Evolutionary conservation across 805 yeast species (phyloP), one percentile per base, ranked within the genome.

Genomic region (Yueomyces sinensis): DNA sequence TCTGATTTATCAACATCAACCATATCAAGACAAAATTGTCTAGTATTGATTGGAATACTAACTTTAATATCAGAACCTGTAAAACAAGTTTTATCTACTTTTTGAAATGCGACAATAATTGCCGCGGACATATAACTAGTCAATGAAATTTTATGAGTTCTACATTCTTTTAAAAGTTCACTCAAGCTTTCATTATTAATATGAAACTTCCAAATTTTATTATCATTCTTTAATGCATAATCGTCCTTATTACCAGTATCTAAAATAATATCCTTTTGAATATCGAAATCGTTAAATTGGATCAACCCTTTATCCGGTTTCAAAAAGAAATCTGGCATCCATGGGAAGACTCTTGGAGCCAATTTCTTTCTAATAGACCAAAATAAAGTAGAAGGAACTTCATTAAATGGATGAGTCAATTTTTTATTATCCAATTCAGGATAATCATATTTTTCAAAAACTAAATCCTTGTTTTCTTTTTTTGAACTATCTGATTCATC

Each of bases 41-140:
- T 28, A 4, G 39, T 31, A 27, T 36, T 36, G 19, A 39, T 36
- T 13, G 41, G 41, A 4, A 39, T 16, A 23, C 33, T 30, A 3
- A 44, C 35, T 15, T 36, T 44, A 9, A 44, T 13, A 14, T 20
- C 17, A 9, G 41, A 30, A 9, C 50, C 50, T 13, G 30, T 29
- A 27, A 32, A 33, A 5, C 16, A 33, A 3, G 24, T 22, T 13
- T 15, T 13, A 27, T 29, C 31, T 11, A 31, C 19, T 22, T 30
- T 31, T 11, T 23, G 17, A 9, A 44, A 24, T 15, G 41, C 24
- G 1, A 33, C 13, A 5, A 41, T 32, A 15, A 49, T 27, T 7
- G 40, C n/a, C 3, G 54, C 45, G 3, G 40, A 34, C 4, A 52
- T 14, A 16, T 43, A 41, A 13, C 50, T 40, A 2, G 49, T 50